Conservation (phyloP, 257 asterid species). For the Nemophila menziesii region DNA sequence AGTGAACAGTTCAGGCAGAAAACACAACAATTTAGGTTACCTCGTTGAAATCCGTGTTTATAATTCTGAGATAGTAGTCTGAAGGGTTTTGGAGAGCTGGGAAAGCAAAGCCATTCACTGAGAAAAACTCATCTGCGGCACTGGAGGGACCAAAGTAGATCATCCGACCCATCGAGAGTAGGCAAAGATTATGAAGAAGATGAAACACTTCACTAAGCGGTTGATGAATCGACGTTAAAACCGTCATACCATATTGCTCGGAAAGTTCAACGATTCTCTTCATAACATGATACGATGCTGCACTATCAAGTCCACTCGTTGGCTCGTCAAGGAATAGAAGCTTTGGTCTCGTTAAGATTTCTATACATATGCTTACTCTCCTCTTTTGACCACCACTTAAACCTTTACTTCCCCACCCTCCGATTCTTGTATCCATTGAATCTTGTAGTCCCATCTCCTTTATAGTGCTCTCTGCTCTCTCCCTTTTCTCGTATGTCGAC, state of each 20-base stretch:
- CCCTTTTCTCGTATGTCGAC: constrained; percentile 28
- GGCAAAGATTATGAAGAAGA: constrained; percentile 40
- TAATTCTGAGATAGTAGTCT: constrained; percentile 42
- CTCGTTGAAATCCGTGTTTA: constrained; percentile 45
- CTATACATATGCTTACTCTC: constrained; percentile 54
- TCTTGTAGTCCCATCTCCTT: constrained; percentile 48
- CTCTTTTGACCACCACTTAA: constrained; percentile 49
- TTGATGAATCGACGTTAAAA: constrained; percentile 43
- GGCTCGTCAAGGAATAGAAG: constrained; percentile 66
- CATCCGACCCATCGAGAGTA: constrained; percentile 37
- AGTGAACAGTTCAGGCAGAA: neutral
- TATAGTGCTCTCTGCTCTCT: constrained; percentile 32
- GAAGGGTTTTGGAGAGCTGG: constrained; percentile 37
- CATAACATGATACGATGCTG: constrained; percentile 35
- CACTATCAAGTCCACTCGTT: constrained; percentile 59
- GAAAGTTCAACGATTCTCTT: constrained; percentile 34
- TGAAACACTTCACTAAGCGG: constrained; percentile 39
- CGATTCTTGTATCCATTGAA: constrained; percentile 37
- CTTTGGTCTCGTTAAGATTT: constrained; percentile 44
- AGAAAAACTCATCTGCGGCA: constrained; percentile 37
- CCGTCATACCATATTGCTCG: constrained; percentile 36
- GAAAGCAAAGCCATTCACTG: constrained; percentile 32
- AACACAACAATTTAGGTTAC: constrained; percentile 5
- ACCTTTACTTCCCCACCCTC: constrained; percentile 43
- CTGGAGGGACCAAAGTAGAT: constrained; percentile 37